Base-by-base conservation (phyloP, 2,329 filamentous ascomycete genomes). In the Claviceps humidiphila region DNA sequence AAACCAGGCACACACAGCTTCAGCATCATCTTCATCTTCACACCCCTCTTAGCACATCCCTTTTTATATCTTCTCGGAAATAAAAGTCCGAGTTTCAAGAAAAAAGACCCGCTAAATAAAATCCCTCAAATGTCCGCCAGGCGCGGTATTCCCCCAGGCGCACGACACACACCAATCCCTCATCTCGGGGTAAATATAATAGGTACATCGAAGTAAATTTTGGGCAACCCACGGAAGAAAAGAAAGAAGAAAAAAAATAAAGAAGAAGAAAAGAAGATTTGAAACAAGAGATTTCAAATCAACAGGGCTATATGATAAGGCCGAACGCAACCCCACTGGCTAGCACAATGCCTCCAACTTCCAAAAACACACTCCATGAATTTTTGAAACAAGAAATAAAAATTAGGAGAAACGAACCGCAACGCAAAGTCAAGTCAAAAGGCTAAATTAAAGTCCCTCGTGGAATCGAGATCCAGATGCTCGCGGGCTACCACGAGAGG, bases 391-490 rank as follows among this genome's bases (percentile, higher is more conserved):
- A 42, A 13, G 14, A 26, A 13, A 46, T 4, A 4, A 8, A 44
- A 26, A 26, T 26, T 13, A 24, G 16, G 3, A 30, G 14, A 37
- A 17, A 46, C 9, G 11, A 34, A 34, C 8, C 8, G 13, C 11
- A 9, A 6, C 4, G 11, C 43, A 45, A 14, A 7, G 14, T 45
- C 43, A n/a, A 30, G 8, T 45, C 6, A 16, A 45, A 16, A 4
- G 7, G 4, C 8, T 17, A 30, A 20, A 51, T 68, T 60, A 71
- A 51, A 73, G 63, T 50, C 65, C 58, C 60, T 74, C 71, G 22
- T 66, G 68, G 57, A 74, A 73, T 55, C 65, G 64, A 2, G 71
- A 74, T 30, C 58, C 61, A 38, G 67, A 68, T 24, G 53, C 62
- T 54, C 58, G 64, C 54, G 57, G 69, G 42, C 64, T 66, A 47